These are phyloP conservation scores for Thalia dealbata DNA, from an alignment of 176 grass and related monocot genomes.

Conservation along the genomic window DNA sequence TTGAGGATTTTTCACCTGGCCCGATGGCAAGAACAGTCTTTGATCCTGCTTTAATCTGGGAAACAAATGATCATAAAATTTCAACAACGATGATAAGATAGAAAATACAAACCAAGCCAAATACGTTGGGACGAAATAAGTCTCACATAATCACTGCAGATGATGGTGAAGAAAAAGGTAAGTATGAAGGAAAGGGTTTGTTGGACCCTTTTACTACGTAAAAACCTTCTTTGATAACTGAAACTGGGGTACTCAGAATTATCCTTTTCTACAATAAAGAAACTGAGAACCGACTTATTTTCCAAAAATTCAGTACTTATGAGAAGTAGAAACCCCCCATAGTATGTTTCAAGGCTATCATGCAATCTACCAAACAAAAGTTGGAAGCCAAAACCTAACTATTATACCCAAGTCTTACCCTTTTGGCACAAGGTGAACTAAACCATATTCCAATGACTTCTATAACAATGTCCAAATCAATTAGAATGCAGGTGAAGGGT, in stretches of 20 bases:
- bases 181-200: background rate
- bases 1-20: slow-evolving; percentile 45
- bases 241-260: too few species aligned
- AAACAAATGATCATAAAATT: background rate
- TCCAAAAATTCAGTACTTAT: too few species aligned
- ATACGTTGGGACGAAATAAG: background rate
- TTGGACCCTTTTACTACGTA: background rate
- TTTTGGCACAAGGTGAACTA: background rate
- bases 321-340: background rate
- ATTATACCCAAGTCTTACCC: too few species aligned
- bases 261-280: too few species aligned
- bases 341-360: background rate
- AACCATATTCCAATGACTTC: background rate
- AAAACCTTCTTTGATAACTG: too few species aligned
- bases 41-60: slow-evolving; percentile 77
- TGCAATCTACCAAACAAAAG: background rate
- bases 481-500: background rate
- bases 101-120: background rate
- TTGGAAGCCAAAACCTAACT: too few species aligned
- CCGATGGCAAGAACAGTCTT: slow-evolving; percentile 94
- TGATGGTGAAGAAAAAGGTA: background rate
- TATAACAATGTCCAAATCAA: background rate
- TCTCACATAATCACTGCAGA: background rate
- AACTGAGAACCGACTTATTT: background rate
- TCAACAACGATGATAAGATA: background rate